phyloP scores from a whole-genome alignment of 2,329 filamentous ascomycete genomes.

The Talaromyces piceae region DNA sequence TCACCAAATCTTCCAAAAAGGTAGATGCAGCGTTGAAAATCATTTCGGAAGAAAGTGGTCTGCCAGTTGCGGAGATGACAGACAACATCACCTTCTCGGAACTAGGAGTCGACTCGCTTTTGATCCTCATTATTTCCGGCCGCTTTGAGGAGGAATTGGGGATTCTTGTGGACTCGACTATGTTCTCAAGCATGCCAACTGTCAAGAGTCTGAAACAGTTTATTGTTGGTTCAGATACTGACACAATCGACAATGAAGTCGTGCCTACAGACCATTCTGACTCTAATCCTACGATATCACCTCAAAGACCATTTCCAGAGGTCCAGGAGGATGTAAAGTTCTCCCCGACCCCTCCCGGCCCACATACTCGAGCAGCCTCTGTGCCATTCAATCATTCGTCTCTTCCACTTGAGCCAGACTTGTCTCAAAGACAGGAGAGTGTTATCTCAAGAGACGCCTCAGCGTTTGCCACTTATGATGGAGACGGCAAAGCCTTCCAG shows the following conservation, averaged over 20 bases:
- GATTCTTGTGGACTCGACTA: constrained; percentile 16
- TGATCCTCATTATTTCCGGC: constrained; percentile 27
- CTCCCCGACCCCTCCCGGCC: neutral
- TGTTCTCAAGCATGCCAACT: neutral
- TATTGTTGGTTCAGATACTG: neutral
- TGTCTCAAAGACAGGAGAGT: neutral
- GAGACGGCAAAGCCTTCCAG: neutral
- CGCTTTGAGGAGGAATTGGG: constrained; percentile 25
- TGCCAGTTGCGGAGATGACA: constrained; percentile 17
- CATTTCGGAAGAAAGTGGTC: constrained; percentile 22
- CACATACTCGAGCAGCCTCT: neutral
- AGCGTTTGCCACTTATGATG: neutral
- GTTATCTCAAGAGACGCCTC: neutral
- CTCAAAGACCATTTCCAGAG: neutral
- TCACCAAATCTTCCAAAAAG: neutral
- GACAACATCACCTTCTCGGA: constrained; percentile 20
- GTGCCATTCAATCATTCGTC: neutral
- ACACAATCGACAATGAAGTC: neutral
- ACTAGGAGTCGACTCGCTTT: constrained; percentile 30
- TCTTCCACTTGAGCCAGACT: neutral
- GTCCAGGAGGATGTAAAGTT: neutral
- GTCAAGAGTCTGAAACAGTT: neutral
- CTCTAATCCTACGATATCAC: neutral
- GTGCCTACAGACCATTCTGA: neutral
- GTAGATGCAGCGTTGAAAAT: constrained; percentile 8